Percentiles rank a stretch among this genome's conserved stretches.
phyloP scores from a whole-genome alignment of 2,329 filamentous ascomycete species.

The Byssochlamys sp. region DNA sequence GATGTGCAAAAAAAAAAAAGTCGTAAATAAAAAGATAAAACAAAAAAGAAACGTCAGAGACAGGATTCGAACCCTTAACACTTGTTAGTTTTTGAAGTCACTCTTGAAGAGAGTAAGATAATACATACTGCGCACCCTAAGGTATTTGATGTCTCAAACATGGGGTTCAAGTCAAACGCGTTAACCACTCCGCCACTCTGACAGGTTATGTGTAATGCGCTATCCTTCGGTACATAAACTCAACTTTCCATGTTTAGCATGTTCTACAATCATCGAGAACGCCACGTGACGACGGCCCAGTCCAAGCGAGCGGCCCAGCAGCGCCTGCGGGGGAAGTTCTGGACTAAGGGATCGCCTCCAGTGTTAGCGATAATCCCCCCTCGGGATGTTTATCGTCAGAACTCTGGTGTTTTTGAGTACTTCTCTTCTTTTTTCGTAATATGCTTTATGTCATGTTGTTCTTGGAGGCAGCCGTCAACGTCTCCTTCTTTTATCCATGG shows the following conservation, averaged over 20 bases:
- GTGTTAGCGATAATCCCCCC: neutral
- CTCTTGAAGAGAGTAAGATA: too few species aligned
- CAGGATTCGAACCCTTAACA: too few species aligned
- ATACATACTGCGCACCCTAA: too few species aligned
- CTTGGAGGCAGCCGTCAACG: constrained; percentile 10
- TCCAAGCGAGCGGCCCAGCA: neutral
- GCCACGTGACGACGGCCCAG: neutral
- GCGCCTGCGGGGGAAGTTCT: neutral
- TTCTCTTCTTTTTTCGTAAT: neutral
- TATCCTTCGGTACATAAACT: too few species aligned
- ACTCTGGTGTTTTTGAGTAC: neutral
- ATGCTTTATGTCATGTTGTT: neutral
- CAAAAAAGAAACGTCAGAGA: too few species aligned
- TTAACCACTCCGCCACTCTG: too few species aligned
- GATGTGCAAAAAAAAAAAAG: too few species aligned
- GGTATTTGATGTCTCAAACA: too few species aligned
- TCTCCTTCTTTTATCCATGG: constrained; percentile 27
- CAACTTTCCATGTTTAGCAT: neutral
- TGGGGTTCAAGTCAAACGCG: too few species aligned
- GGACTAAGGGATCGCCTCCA: neutral
- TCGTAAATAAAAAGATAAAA: too few species aligned
- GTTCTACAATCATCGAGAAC: neutral
- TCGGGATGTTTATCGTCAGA: neutral
- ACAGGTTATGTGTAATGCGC: too few species aligned
- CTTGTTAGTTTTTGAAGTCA: too few species aligned